Evolutionary conservation across 208 protist species (phyloP).

Genomic region (Vickermania ingenoplastis): DNA sequence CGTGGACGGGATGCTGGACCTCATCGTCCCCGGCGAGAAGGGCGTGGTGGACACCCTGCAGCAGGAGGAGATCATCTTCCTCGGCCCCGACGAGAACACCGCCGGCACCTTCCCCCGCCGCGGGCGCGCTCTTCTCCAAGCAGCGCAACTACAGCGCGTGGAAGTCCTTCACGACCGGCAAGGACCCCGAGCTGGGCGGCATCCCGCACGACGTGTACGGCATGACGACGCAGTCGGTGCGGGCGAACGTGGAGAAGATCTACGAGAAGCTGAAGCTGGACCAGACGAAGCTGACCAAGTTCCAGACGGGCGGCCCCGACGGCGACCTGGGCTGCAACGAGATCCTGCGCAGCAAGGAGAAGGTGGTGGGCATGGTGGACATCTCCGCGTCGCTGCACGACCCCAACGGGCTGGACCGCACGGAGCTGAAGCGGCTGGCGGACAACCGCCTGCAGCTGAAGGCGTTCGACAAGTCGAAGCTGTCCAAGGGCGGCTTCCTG

Average conservation of each 20-base stretch:
- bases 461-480: conserved; percentile 81
- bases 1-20: conserved; percentile 89
- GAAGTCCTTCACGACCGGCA: conserved; percentile 96
- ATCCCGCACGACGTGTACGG: conserved; percentile 94
- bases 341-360: conserved; percentile 90
- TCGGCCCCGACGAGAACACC: conserved; percentile 94
- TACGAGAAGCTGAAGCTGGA: conserved; percentile 81
- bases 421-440: conserved; percentile 83
- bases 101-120: conserved; percentile 78
- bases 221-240: conserved; percentile 94
- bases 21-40: conserved; percentile 70
- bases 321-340: conserved; percentile 96
- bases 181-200: conserved; percentile 85
- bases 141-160: conserved; percentile 78
- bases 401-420: conserved; percentile 82
- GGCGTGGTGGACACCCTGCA: conserved; percentile 78
- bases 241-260: conserved; percentile 87
- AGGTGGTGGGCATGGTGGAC: conserved; percentile 90
- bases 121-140: conserved; percentile 73
- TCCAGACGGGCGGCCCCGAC: conserved; percentile 94
- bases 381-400: conserved; percentile 92
- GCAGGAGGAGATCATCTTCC: conserved; percentile 91
- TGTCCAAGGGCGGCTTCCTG: conserved; percentile 83
- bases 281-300: conserved; percentile 86
- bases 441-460: conserved; percentile 54